Conservation (phyloP, 169 alveolate genomes). For the Plasmodium malariae region DNA sequence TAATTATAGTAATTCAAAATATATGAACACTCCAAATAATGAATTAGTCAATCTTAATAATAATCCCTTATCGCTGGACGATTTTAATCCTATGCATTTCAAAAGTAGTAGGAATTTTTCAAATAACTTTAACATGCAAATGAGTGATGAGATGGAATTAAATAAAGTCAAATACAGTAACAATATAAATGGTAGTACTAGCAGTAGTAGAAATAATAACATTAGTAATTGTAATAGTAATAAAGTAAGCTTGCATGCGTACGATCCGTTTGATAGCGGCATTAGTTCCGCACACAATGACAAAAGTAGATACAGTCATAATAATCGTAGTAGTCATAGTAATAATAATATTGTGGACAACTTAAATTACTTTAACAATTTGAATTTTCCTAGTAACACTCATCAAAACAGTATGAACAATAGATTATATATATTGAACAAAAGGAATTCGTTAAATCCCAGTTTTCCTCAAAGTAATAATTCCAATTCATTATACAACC, state of each 20-base stretch:
- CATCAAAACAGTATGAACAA: conserved; percentile 28
- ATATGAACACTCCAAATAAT: conserved; percentile 32
- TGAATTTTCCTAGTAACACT: conserved; percentile 14
- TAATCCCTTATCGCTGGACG: conserved; percentile 43
- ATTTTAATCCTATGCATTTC: conserved; percentile 8
- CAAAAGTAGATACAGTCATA: conserved; percentile 21
- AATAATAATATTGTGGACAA: background rate
- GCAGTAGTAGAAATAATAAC: background rate
- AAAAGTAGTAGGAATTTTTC: conserved; percentile 50
- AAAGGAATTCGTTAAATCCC: conserved; percentile 44
- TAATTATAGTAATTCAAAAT: conserved; percentile 23
- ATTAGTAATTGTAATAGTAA: conserved; percentile 16
- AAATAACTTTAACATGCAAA: conserved; percentile 37
- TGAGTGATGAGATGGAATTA: conserved; percentile 36
- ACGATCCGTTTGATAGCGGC: conserved; percentile 62
- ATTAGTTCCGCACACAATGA: background rate
- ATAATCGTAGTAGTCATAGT: background rate
- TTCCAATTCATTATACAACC: conserved; percentile 52
- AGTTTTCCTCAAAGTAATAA: conserved; percentile 7
- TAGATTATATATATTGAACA: conserved; percentile 24
- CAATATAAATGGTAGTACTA: no score
- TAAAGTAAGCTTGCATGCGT: conserved; percentile 28
- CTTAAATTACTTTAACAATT: conserved; percentile 28
- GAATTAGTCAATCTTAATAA: conserved; percentile 18
- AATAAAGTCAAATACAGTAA: conserved; percentile 52